Percentiles rank a stretch among this genome's conserved stretches.
phyloP scores from a whole-genome alignment of 257 asterid species.

The Solanum arcanum region DNA sequence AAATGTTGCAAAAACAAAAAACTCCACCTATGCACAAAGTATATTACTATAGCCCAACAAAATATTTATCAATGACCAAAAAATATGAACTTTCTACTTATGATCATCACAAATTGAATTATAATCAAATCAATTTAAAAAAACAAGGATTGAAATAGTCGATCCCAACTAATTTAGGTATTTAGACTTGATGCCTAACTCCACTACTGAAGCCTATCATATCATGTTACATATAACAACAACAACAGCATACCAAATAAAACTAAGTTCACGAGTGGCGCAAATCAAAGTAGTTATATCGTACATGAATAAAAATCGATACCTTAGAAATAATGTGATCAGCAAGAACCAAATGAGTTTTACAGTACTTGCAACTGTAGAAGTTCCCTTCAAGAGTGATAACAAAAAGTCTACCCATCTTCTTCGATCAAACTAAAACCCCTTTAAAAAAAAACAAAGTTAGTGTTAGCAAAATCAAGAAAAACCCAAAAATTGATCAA shows the following conservation, averaged over 20 bases:
- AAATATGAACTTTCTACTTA: not conserved
- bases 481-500: not conserved
- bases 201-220: not conserved
- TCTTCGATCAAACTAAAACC: not conserved
- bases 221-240: not conserved
- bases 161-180: not conserved
- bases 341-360: conserved; percentile 50
- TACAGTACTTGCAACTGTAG: conserved; percentile 70
- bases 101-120: too few species aligned
- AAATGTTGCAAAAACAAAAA: not conserved
- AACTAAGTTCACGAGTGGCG: too few species aligned
- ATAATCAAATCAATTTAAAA: not conserved
- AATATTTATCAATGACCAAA: not conserved
- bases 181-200: not conserved
- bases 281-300: not conserved
- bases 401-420: conserved; percentile 66
- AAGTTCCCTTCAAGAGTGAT: conserved; percentile 44
- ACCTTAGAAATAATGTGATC: conserved; percentile 66
- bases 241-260: not conserved
- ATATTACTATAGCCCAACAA: not conserved
- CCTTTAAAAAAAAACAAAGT: not conserved
- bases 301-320: not conserved
- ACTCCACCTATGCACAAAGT: not conserved
- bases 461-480: not conserved
- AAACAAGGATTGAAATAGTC: not conserved